Percentiles rank a stretch among this genome's conserved stretches.
phyloP scores from a whole-genome alignment of 495 filamentous ascomycete genomes.

The Hypoxylon subgilvum region DNA sequence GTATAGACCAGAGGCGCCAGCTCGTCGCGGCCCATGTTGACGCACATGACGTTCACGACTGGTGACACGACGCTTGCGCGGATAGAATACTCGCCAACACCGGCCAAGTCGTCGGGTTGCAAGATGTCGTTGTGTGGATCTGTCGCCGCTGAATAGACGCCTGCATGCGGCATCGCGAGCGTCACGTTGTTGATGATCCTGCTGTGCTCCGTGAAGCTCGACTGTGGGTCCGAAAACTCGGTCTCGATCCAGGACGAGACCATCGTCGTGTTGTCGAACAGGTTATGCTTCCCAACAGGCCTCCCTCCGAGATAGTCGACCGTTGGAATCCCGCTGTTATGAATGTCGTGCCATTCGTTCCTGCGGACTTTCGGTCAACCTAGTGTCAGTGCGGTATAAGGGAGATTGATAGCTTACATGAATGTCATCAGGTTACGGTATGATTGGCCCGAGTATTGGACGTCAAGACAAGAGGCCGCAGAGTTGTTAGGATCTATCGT shows the following conservation, averaged over 20 bases:
- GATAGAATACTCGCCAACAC: constrained; percentile 69
- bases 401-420: constrained; percentile 28
- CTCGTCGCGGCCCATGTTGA: constrained; percentile 62
- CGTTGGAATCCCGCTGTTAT: constrained; percentile 43
- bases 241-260: constrained; percentile 64
- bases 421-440: constrained; percentile 47
- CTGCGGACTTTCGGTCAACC: constrained; percentile 58
- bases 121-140: constrained; percentile 66
- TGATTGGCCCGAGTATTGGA: constrained; percentile 66
- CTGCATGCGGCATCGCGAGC: constrained; percentile 74
- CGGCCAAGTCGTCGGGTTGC: constrained; percentile 67
- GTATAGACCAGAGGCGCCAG: constrained; percentile 67
- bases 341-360: constrained; percentile 55
- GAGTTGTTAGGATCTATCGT: constrained; percentile 43
- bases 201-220: constrained; percentile 49
- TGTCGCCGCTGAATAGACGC: constrained; percentile 65
- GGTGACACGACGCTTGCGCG: constrained; percentile 69
- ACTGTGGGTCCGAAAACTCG: constrained; percentile 52
- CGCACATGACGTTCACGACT: constrained; percentile 72
- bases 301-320: constrained; percentile 49
- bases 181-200: constrained; percentile 75
- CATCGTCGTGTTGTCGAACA: constrained; percentile 71
- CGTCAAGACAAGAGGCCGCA: constrained; percentile 63
- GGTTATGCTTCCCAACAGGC: constrained; percentile 59
- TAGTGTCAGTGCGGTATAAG: background rate